phyloP scores from a whole-genome alignment of 805 yeast species.

The Cyberlindnera americana region DNA sequence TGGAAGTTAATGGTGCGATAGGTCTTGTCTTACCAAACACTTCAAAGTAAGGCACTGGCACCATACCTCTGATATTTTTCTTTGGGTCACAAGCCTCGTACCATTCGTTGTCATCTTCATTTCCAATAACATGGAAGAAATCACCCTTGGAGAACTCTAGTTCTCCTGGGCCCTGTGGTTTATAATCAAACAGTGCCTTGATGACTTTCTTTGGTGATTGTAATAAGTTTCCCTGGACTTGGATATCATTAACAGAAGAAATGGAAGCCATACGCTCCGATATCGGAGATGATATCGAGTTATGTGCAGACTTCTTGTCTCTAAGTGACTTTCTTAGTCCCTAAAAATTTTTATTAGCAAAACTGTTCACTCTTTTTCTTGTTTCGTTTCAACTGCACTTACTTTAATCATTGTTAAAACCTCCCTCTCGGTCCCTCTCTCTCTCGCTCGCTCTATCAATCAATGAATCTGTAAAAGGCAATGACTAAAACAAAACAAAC shows the following conservation, averaged over 20 bases:
- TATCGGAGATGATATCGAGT: constrained; percentile 27
- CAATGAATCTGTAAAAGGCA: no score
- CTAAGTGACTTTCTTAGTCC: constrained; percentile 29
- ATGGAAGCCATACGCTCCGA: constrained; percentile 20
- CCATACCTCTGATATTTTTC: constrained; percentile 74
- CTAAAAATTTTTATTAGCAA: no score
- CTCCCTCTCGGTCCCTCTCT: no score
- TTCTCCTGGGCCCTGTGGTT: constrained; percentile 78
- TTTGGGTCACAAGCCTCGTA: constrained; percentile 87
- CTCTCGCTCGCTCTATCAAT: no score
- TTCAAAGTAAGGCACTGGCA: constrained; percentile 82
- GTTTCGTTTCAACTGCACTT: no score
- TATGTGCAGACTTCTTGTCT: constrained; percentile 24
- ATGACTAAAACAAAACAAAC: no score
- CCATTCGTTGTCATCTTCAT: constrained; percentile 62
- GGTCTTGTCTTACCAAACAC: constrained; percentile 58
- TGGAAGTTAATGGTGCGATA: constrained; percentile 24
- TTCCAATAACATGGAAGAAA: constrained; percentile 75
- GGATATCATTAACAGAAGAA: constrained; percentile 26
- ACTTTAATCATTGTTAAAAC: no score
- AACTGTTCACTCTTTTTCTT: no score
- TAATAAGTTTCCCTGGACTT: constrained; percentile 21
- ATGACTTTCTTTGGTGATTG: constrained; percentile 78
- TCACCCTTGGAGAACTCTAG: constrained; percentile 78
- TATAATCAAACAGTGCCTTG: constrained; percentile 73